Conservation (phyloP, 2,329 filamentous ascomycete genomes). For the Pestalotiopsis fici region DNA sequence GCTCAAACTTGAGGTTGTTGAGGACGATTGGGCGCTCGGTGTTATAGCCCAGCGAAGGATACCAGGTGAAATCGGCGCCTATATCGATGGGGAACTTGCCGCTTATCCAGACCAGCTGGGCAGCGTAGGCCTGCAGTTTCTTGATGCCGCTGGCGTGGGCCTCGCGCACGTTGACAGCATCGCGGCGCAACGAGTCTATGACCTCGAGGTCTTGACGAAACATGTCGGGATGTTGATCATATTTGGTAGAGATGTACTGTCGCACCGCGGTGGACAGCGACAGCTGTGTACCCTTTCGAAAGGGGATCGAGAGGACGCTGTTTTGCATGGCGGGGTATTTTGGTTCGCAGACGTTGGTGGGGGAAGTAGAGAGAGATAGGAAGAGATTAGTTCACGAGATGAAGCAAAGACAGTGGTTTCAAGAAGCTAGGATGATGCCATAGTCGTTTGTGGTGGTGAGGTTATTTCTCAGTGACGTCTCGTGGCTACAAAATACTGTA, state of each 20-base stretch:
- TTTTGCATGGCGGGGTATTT: constrained; percentile 25
- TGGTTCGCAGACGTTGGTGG: neutral
- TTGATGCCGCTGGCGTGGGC: constrained; percentile 83
- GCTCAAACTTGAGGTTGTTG: constrained; percentile 76
- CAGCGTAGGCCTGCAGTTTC: constrained; percentile 89
- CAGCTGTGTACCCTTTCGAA: constrained; percentile 80
- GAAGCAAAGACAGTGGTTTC: neutral
- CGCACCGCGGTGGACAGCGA: constrained; percentile 82
- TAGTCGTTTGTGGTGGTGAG: neutral
- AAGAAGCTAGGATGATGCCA: neutral
- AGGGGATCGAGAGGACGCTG: constrained; percentile 79
- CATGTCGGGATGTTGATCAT: constrained; percentile 98
- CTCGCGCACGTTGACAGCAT: constrained; percentile 88
- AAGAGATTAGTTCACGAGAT: neutral
- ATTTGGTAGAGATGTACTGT: constrained; percentile 95
- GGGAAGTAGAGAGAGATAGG: constrained; percentile 3
- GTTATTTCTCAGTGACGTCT: neutral
- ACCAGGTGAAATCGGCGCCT: constrained; percentile 95
- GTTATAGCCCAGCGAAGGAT: constrained; percentile 89
- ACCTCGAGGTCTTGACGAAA: constrained; percentile 83
- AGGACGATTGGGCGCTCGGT: constrained; percentile 69
- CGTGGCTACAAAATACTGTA: neutral
- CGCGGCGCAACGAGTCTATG: constrained; percentile 79
- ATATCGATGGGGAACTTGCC: constrained; percentile 98
- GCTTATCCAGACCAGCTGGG: constrained; percentile 88